Base-by-base conservation (phyloP, 371 early-diverging fungal species). In the Mucor circinelloides region DNA sequence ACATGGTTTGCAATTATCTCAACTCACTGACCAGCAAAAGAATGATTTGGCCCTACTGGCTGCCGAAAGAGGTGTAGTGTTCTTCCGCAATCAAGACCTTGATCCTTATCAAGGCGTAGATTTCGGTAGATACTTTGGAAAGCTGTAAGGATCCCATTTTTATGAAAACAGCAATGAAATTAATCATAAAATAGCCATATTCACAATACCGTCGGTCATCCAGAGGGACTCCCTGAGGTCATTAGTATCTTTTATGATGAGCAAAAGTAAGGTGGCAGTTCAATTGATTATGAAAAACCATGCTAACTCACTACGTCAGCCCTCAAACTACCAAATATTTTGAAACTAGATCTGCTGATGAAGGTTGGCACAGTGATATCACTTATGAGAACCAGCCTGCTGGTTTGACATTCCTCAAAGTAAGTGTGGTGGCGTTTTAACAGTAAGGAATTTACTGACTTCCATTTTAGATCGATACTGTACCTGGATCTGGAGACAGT, bases 61-160 rank as follows among this genome's bases (percentile, higher is more conserved):
- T 30, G 79, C 87, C 21, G 80, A 85, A 60, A 79, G 90, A 44
- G 87, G 86, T 31, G 88, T 89, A 8, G 90, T 88, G 8, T 88
- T 86, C 63, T 83, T 89, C 68, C 77, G 86, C 10, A 75, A 86
- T 58, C 90, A 89, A 68, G 85, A 86, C 60, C 36, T 87, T 30
- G 78, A 77, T 63, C 66, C 73, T 55, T 76, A 85, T 30, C 78
- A 85, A 67, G 83, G 78, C 32, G 58, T 80, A 36, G 85, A 82
- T 36, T 74, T 89, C 8, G 87, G 84, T 6, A 67, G 70, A 21
- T 76, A 83, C 38, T 85, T 77, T 74, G 86, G 44, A 38, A 67
- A 44, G 42, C 69, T 65, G 67, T 68, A 64, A 64, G 72, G n/a
- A n/a, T n/a, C n/a, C n/a, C n/a, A n/a, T 30, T 10, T 1, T 31